Base-by-base conservation (phyloP, 2,329 filamentous ascomycete species). In the Fusarium xylarioides region DNA sequence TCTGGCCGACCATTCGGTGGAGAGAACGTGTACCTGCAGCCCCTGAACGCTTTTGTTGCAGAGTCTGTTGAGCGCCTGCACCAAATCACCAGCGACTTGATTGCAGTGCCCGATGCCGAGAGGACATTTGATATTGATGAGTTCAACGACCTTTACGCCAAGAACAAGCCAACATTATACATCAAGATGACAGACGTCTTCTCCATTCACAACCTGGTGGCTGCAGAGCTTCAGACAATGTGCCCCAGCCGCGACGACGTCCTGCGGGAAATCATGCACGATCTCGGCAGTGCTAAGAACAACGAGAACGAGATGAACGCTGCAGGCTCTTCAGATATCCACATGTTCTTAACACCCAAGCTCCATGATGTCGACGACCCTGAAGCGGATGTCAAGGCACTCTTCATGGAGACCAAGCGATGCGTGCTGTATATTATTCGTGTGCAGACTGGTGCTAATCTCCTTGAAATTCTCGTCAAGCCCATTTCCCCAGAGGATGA, bases 131-230 rank as follows among this genome's bases (percentile, higher is more conserved):
- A 98, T 81, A 98, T 99, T 80, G 96, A 99, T 80, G 96, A 98
- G 81, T 99, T 96, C 89, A 98, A 98, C 80, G 96, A 99, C 79
- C 88, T 99, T 11, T 98, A 98, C 80, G 93, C 95, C 63, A 95
- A 97, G 81, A 96, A 95, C 73, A 97, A 97, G 82, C 96, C 96
- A 11, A 98, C 95, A 0, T 87, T 99, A n/a, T 99, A 98, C 85
- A 97, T 99, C 86, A 99, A 99, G 85, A 95, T 99, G 90, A 90
- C 93, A 21, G 96, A 99, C 81, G 95, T 99, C 64, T 98, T 99
- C 81, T 93, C 95, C 54, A 95, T 99, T 66, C 97, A 99, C 83
- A 94, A 92, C 72, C 88, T 98, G 28, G 89, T 98, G 61, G 91
- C 94, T 7, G 87, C 91, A 30, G 94, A 98, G 76, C 89, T 98